These are phyloP conservation scores for Solanum chilense DNA, from an alignment of 257 asterid species.

Conservation along the genomic window DNA sequence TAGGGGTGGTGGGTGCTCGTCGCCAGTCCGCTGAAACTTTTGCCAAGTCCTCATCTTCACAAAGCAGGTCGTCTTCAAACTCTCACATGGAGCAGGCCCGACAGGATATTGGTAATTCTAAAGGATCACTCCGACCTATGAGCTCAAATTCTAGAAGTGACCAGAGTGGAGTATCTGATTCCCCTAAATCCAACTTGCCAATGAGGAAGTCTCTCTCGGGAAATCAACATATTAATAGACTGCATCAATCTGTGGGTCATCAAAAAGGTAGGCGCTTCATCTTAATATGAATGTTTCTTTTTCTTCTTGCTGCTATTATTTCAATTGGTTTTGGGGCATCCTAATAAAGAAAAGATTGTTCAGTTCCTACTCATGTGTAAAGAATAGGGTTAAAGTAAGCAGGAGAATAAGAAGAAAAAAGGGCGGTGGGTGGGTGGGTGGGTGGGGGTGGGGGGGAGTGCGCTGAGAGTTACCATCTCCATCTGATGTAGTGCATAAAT, in stretches of 20 bases:
- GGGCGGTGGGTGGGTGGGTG: not conserved
- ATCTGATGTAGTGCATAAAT: not conserved
- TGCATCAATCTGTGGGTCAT: constrained; percentile 76
- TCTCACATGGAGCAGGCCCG: constrained; percentile 35
- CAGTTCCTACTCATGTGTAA: not conserved
- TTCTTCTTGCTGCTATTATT: constrained; percentile 49
- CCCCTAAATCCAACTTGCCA: constrained; percentile 26
- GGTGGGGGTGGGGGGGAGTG: not conserved
- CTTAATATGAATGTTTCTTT: constrained; percentile 9
- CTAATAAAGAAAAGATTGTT: not conserved
- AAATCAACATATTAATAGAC: constrained; percentile 40
- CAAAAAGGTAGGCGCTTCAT: constrained; percentile 52
- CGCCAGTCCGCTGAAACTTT: constrained; percentile 54
- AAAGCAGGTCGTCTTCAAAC: constrained; percentile 31
- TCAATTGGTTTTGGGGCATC: constrained; percentile 24
- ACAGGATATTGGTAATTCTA: constrained; percentile 15
- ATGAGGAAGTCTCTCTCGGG: constrained; percentile 40
- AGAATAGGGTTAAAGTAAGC: not conserved
- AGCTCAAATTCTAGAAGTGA: constrained; percentile 36
- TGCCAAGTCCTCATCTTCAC: constrained; percentile 33
- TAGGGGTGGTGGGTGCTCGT: constrained; percentile 88
- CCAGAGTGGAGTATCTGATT: constrained; percentile 36
- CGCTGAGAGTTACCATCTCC: not conserved
- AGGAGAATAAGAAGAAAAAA: not conserved
- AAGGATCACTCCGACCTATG: constrained; percentile 35